Base-by-base conservation (phyloP, 768 basidiomycete genomes). In the Mycena leptocephala region DNA sequence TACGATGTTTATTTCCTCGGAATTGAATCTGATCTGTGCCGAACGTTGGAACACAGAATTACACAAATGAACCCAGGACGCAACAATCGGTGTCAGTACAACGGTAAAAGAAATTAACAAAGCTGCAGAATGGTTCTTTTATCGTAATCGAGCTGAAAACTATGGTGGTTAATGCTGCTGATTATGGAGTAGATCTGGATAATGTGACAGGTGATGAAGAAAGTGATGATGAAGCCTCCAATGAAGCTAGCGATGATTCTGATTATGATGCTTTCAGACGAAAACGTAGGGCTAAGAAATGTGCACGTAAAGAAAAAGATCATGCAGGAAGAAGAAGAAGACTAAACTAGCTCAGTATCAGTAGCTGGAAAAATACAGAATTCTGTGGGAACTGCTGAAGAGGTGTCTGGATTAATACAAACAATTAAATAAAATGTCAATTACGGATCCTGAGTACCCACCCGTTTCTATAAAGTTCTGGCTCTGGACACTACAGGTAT, bases 321-420 rank as follows among this genome's bases (percentile, higher is more conserved):
- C 11, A 20, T 13, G n/a, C n/a, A n/a, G n/a, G n/a, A 51, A 51
- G 20, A 7, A 14, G 2, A 62, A 62, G 37, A 39, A 6, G 20
- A 35, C 13, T 3, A 14, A 22, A 2, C 59, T 5, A 5, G 26
- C 16, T 39, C 28, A 16, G 32, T 7, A 26, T 28, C 26, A 9
- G 26, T 48, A 6, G 30, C 11, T 28, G 70, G 58, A 16, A 37
- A 16, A 5, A 63, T 30, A 7, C 32, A 20, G 5, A 62, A 63
- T 32, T 13, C 48, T n/a, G 3, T 43, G 2, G 70, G 61, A 4
- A 62, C 28, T 24, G 70, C 59, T 5, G 70, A 70, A 22, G 77
- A 78, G 46, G 74, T 78, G 10, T 51, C 69, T 35, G 68, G 59
- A 11, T 22, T 79, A 2, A 70, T 79, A 11, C n/a, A n/a, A 58